Evolutionary conservation across 129 eudicot species (phyloP), one percentile per base, ranked within the genome.

Genomic region (Arctium lappa): DNA sequence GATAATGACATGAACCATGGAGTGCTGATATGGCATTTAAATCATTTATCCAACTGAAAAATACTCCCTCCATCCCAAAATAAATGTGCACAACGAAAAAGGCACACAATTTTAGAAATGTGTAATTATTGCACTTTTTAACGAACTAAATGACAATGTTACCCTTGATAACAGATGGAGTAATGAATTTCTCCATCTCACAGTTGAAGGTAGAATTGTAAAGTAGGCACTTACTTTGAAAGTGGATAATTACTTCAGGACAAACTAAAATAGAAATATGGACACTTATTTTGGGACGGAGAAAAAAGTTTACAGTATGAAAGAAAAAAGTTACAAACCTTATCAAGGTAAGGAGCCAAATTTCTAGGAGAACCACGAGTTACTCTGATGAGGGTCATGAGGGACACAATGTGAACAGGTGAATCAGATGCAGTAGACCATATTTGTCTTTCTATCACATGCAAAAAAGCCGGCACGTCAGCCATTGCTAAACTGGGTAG

Each of bases 361-460:
- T 88, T 91, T 84, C 97, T 88, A 63, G 99, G 97, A 83, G 95
- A 96, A 87, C 97, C 97, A 82, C 99, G 98, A 40, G 92, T 34
- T 36, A 96, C 92, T 87, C 98, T 90, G 69, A 90, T 86, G 78
- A 96, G 91, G 69, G 95, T 90, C 92, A 85, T 88, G 68, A 96
- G 97, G 8, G 98, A 84, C 30, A 90, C 95, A 36, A 87, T 85
- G 82, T 96, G 99, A 88, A 96, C 98, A 53, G 99, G 99, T 82
- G 98, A 96, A 88, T 96, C 99, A 84, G 99, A 96, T 27, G 99
- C 98, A 40, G 98, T 96, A 30, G 98, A 93, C 98, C 98, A 96
- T 69, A 96, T 93, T 71, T 93, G 98, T 78, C 98, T 86, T 88
- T 93, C 97, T 62, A 96, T 88, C 42, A 93, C 98, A 83, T 90